phyloP scores from a whole-genome alignment of 1,284 basidiomycete species.

The Ustilago tritici region DNA sequence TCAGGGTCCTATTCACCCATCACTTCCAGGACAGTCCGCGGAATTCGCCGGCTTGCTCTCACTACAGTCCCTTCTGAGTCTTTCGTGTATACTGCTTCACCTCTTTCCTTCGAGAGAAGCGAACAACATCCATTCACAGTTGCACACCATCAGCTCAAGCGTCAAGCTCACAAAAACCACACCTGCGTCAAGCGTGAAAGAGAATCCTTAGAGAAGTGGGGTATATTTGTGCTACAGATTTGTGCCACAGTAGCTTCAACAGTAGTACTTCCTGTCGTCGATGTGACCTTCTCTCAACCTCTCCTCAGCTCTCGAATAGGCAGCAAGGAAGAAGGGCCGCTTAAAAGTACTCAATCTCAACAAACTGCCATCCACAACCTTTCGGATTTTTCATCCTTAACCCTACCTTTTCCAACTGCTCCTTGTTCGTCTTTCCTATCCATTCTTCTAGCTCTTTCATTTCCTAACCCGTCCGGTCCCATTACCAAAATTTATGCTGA shows the following conservation, averaged over 20 bases:
- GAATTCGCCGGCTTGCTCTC: constrained; percentile 1
- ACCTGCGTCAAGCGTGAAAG: not conserved
- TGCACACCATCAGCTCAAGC: no score
- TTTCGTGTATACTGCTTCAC: no score
- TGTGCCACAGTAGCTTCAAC: no score
- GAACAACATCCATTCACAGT: no score
- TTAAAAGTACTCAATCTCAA: constrained; percentile 70
- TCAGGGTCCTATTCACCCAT: not conserved
- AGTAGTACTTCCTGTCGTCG: no score
- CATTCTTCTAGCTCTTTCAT: constrained; percentile 77
- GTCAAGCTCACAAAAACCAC: not conserved
- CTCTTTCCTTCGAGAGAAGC: no score
- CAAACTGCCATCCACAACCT: constrained; percentile 81
- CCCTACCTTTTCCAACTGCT: constrained; percentile 81
- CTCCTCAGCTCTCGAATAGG: not conserved
- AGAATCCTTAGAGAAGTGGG: no score
- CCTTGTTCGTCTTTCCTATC: constrained; percentile 77
- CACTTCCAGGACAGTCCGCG: not conserved
- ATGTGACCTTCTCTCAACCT: constrained; percentile 6
- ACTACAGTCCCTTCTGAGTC: not conserved
- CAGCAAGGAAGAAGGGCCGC: not conserved
- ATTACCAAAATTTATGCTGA: not conserved
- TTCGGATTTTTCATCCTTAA: constrained; percentile 84
- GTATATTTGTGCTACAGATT: no score
- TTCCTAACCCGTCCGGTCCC: constrained; percentile 71